Conservation (phyloP, 768 basidiomycete species). For the Auriculariales sp. region DNA sequence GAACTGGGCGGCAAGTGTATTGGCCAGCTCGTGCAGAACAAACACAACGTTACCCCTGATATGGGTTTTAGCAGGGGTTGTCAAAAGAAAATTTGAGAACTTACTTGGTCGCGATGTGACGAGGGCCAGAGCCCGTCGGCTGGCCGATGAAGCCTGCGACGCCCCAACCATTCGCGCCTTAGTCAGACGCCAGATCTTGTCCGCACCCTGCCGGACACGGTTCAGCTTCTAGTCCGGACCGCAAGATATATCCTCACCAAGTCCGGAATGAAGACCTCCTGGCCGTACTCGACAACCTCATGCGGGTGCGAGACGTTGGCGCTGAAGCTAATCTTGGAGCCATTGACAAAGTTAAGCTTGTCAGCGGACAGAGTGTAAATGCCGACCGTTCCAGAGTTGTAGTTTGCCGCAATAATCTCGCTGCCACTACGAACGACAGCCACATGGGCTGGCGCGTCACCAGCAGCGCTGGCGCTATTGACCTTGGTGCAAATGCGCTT, state of each 20-base stretch:
- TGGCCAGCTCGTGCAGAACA: conserved; percentile 39
- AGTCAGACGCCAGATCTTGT: conserved; percentile 54
- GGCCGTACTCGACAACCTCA: conserved; percentile 40
- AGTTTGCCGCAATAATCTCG: conserved; percentile 47
- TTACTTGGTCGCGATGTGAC: conserved; percentile 21
- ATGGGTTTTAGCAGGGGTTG: neutral
- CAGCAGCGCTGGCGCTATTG: conserved; percentile 33
- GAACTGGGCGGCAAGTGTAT: conserved; percentile 41
- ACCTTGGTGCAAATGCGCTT: conserved; percentile 31
- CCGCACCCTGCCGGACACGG: conserved; percentile 32
- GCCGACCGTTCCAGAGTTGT: conserved; percentile 40
- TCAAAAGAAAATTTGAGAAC: too few species aligned
- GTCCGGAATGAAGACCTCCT: conserved; percentile 51
- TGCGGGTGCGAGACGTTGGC: conserved; percentile 43
- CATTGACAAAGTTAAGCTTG: conserved; percentile 17
- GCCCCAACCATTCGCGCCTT: conserved; percentile 26
- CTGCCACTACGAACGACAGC: conserved; percentile 32
- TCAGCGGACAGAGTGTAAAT: conserved; percentile 24
- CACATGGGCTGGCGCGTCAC: conserved; percentile 37
- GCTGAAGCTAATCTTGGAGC: conserved; percentile 39
- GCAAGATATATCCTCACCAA: conserved; percentile 25
- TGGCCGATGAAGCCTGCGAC: conserved; percentile 50
- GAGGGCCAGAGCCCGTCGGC: conserved; percentile 49
- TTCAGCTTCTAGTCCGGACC: neutral
- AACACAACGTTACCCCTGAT: conserved; percentile 21